These are phyloP conservation scores for Spergularia azorica DNA, from an alignment of 179 eudicot genomes.

Conservation along the genomic window DNA sequence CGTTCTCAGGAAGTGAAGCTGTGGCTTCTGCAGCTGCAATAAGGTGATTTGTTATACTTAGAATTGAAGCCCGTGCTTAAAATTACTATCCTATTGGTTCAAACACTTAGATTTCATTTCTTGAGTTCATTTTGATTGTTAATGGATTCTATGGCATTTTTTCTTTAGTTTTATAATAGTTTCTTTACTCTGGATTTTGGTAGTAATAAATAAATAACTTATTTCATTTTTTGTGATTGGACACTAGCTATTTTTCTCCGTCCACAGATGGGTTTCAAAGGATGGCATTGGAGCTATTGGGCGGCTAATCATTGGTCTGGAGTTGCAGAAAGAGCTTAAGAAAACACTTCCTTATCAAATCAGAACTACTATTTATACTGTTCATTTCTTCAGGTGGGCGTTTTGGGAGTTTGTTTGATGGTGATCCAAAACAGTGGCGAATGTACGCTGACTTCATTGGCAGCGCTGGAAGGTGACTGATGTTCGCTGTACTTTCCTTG, in stretches of 20 bases:
- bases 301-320: slow-evolving; percentile 85
- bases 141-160: neutral
- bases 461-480: slow-evolving; percentile 84
- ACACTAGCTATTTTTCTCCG: slow-evolving; percentile 34
- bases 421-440: slow-evolving; percentile 97
- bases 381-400: slow-evolving; percentile 69
- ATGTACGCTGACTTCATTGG: slow-evolving; percentile 99
- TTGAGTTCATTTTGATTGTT: neutral
- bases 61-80: neutral
- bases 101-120: neutral
- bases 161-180: neutral
- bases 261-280: slow-evolving; percentile 91
- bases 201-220: neutral
- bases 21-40: slow-evolving; percentile 99
- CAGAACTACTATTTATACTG: slow-evolving; percentile 24
- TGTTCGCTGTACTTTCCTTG: neutral
- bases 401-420: slow-evolving; percentile 88
- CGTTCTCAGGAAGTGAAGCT: slow-evolving; percentile 77
- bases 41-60: slow-evolving; percentile 43
- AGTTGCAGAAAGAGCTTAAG: slow-evolving; percentile 28
- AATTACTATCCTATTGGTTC: neutral
- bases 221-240: slow-evolving; percentile 26
- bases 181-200: neutral
- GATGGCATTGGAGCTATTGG: slow-evolving; percentile 99
- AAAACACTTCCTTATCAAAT: slow-evolving; percentile 23